phyloP scores from a whole-genome alignment of 2,329 filamentous ascomycete genomes.

The Exophiala alcalophila region DNA sequence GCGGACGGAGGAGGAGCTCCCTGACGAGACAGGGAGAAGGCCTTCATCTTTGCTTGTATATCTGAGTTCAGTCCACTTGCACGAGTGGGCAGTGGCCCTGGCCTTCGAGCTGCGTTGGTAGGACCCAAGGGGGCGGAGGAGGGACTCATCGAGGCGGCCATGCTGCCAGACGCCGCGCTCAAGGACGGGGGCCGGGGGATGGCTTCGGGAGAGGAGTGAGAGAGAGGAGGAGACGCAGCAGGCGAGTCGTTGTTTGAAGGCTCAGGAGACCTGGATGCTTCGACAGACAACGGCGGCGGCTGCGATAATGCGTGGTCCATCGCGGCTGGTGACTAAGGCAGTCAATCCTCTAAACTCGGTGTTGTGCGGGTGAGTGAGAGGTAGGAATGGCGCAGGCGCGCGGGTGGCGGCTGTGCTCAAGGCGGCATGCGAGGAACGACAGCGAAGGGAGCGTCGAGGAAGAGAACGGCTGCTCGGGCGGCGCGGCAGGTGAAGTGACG shows the following conservation, averaged over 20 bases:
- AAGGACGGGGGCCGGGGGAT: slow-evolving; percentile 20
- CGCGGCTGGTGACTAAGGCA: slow-evolving; percentile 22
- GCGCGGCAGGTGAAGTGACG: too few relatives aligned
- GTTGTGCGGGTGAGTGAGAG: background rate
- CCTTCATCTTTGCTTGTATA: slow-evolving; percentile 67
- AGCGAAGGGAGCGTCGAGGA: background rate
- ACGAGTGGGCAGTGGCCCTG: slow-evolving; percentile 43
- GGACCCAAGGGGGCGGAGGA: slow-evolving; percentile 83
- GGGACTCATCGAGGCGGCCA: slow-evolving; percentile 57
- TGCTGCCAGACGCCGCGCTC: slow-evolving; percentile 4
- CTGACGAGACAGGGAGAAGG: slow-evolving; percentile 64
- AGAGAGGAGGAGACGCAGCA: slow-evolving; percentile 4
- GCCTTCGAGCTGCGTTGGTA: slow-evolving; percentile 65
- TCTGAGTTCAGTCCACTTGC: slow-evolving; percentile 58
- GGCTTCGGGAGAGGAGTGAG: slow-evolving; percentile 6
- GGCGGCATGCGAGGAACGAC: slow-evolving; percentile 13
- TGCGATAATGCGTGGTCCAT: slow-evolving; percentile 21
- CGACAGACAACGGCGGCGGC: slow-evolving; percentile 20
- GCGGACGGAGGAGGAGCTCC: slow-evolving; percentile 47
- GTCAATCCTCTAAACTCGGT: background rate
- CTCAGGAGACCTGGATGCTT: slow-evolving; percentile 16
- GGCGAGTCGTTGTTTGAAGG: slow-evolving; percentile 9
- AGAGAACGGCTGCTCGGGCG: too few relatives aligned
- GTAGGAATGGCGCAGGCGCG: slow-evolving; percentile 14
- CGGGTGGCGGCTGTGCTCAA: slow-evolving; percentile 3